A percentile compares a stretch with the other conserved stretches of the same genome.
These are phyloP conservation scores for Paxillus ammoniavirescens DNA, from an alignment of 768 basidiomycete species.

Conservation along the genomic window DNA sequence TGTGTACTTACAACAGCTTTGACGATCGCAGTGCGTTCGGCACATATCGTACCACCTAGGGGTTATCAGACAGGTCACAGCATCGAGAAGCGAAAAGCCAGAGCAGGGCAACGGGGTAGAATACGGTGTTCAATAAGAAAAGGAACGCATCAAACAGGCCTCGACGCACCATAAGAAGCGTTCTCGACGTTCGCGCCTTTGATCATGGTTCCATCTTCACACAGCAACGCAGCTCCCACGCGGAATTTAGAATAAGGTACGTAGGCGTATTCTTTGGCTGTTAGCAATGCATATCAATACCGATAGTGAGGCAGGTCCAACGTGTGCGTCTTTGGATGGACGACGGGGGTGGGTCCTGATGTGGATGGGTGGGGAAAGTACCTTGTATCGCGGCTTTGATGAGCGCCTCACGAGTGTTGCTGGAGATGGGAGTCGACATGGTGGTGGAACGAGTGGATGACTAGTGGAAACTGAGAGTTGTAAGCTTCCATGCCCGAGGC, in stretches of 20 bases:
- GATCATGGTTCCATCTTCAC: conserved; percentile 65
- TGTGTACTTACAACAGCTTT: conserved; percentile 73
- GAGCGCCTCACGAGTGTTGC: conserved; percentile 45
- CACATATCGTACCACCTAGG: conserved; percentile 85
- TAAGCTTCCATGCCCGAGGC: too few relatives aligned
- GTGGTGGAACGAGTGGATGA: too few relatives aligned
- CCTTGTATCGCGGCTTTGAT: conserved; percentile 64
- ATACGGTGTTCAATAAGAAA: neutral
- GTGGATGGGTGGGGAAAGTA: conserved; percentile 17
- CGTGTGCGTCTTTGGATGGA: too few relatives aligned
- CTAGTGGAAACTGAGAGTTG: too few relatives aligned
- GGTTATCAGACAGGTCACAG: neutral
- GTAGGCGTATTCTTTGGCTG: conserved; percentile 73
- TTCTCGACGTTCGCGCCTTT: conserved; percentile 92
- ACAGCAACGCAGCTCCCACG: conserved; percentile 84
- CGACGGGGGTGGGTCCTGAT: neutral
- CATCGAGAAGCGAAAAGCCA: neutral
- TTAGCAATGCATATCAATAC: neutral
- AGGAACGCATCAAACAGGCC: too few relatives aligned
- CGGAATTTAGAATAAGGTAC: conserved; percentile 86
- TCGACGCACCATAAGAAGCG: conserved; percentile 74
- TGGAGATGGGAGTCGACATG: conserved; percentile 29
- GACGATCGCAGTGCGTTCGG: conserved; percentile 87
- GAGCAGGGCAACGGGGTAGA: neutral
- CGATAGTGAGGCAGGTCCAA: neutral